Base-by-base conservation (phyloP, 768 basidiomycete genomes). In the Mycena alexandri region DNA sequence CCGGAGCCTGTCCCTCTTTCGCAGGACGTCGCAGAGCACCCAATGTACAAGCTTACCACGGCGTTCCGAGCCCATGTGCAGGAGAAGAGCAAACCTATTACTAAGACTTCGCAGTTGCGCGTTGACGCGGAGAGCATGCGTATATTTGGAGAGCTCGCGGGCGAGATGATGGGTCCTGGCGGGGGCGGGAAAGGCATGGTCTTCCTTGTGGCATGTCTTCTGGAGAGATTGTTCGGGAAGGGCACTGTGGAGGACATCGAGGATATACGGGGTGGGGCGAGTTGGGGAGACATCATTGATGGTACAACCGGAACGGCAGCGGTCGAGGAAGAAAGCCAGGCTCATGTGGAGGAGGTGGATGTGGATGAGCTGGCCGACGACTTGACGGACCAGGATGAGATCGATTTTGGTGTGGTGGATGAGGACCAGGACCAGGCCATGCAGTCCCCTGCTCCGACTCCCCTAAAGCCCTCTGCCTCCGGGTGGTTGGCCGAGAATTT, bases 121-220 rank as follows among this genome's bases (percentile, higher is more conserved):
- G 89, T 96, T 71, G 90, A 91, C 55, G 78, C 69, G 0, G 85
- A 88, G 63, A 91, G 82, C 14, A 91, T 93, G 90, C 76, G 83
- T 33, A 89, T 92, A 41, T 93, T 92, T 69, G 83, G 82, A 1
- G 82, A 89, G 63, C 82, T 94, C 12, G 91, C 87, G 0, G 75
- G 74, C 6, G 86, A 89, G 29, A 84, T 94, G 25, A 85, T 89
- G 63, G 85, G 90, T 47, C 85, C 92, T 71, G 89, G 90, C 46
- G 87, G 85, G 58, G 79, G 83, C 22, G 84, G 70, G 12, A 71
- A 68, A 51, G 70, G 89, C 16, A 93, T 94, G 86, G 91, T 94
- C 2, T 98, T 92, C 74, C 87, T 99, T 25, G 88, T 98, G 25
- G 94, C 93, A 0, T 98, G 95, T 75, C 87, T 98, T 52, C 82